phyloP scores from a whole-genome alignment of 2,329 filamentous ascomycete species.

The Leptographium radiaticola region DNA sequence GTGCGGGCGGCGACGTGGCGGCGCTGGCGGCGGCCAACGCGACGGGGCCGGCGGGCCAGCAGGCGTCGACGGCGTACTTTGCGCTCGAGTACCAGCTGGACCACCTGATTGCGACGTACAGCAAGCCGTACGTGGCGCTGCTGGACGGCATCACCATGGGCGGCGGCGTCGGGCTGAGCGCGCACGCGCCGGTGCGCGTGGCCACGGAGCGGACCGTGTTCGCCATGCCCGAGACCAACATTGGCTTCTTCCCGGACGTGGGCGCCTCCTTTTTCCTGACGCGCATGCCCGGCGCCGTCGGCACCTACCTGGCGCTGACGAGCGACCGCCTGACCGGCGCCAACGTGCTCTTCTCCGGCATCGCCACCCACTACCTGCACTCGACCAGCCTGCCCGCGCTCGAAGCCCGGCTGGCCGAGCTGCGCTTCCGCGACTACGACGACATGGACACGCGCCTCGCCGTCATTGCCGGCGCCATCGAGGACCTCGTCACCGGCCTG shows the following conservation, averaged over 20 bases:
- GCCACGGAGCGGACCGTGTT: conserved; percentile 93
- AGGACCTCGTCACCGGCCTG: conserved; percentile 80
- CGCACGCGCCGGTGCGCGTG: conserved; percentile 92
- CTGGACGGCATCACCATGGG: conserved; percentile 99
- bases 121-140: conserved; percentile 85
- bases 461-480: conserved; percentile 75
- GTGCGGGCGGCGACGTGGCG: conserved; percentile 84
- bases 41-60: conserved; percentile 54
- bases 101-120: conserved; percentile 86
- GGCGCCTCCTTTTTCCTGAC: conserved; percentile 94
- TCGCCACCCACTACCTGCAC: conserved; percentile 94
- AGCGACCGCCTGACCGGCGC: conserved; percentile 71
- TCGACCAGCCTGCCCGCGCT: conserved; percentile 73
- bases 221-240: conserved; percentile 96
- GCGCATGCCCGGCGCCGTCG: conserved; percentile 71
- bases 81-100: conserved; percentile 91
- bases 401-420: conserved; percentile 74
- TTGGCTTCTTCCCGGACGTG: conserved; percentile 97
- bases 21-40: conserved; percentile 64
- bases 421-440: conserved; percentile 74
- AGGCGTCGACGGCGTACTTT: conserved; percentile 74
- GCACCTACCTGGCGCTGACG: conserved; percentile 87
- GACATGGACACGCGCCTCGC: conserved; percentile 46
- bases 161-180: conserved; percentile 83
- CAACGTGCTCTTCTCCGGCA: conserved; percentile 78